Conservation (phyloP, 2,329 filamentous ascomycete genomes). For the Aspergillus puulaauensis region DNA sequence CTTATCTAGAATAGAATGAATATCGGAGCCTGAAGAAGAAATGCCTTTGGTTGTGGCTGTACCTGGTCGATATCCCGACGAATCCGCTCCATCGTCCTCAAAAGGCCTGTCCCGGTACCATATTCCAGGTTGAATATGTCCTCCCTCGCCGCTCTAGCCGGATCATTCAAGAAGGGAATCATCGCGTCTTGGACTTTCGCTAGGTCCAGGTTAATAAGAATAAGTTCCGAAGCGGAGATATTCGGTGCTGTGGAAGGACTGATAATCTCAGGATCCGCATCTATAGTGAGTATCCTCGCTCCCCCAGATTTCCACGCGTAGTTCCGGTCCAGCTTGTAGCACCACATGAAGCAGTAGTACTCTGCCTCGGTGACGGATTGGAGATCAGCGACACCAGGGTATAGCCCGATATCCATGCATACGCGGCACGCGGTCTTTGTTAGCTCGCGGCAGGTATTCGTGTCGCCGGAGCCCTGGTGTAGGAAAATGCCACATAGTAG, state of each 20-base stretch:
- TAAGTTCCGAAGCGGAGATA: slow-evolving; percentile 7
- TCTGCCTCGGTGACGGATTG: slow-evolving; percentile 17
- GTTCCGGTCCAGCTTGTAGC: slow-evolving; percentile 23
- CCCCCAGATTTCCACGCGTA: slow-evolving; percentile 21
- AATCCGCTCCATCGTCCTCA: background rate
- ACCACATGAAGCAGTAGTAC: slow-evolving; percentile 23
- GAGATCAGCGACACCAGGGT: background rate
- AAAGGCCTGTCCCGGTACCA: background rate
- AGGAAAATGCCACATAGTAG: slow-evolving; percentile 20
- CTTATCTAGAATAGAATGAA: slow-evolving; percentile 9
- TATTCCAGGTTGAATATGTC: background rate
- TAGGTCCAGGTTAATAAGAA: slow-evolving; percentile 18
- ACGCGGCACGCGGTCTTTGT: slow-evolving; percentile 21
- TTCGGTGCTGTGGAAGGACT: background rate
- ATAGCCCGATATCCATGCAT: slow-evolving; percentile 18
- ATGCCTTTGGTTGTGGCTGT: background rate
- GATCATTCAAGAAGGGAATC: slow-evolving; percentile 9
- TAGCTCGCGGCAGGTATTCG: slow-evolving; percentile 16
- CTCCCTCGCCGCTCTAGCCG: background rate
- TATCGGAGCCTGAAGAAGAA: background rate
- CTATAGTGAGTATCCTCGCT: background rate
- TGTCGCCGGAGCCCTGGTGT: slow-evolving; percentile 22
- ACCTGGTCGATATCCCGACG: background rate
- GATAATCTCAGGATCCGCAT: background rate
- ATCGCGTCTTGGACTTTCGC: slow-evolving; percentile 20